phyloP scores from a whole-genome alignment of 768 basidiomycete species.

The Xerocomus brunneocitrinus region DNA sequence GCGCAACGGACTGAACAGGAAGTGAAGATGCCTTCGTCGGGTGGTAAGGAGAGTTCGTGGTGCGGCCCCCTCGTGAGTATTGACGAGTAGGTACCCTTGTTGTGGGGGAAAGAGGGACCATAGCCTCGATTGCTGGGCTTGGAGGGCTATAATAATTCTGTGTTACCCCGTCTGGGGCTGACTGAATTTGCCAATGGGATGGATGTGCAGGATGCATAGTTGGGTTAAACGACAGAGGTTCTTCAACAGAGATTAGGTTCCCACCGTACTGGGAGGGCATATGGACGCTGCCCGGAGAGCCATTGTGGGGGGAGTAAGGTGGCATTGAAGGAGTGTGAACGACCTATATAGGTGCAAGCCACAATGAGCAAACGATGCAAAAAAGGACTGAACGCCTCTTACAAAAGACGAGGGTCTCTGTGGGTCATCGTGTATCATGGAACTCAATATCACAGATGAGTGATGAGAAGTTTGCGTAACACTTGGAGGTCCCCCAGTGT shows the following conservation, averaged over 20 bases:
- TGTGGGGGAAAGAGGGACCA: no score
- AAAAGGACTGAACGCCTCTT: not conserved
- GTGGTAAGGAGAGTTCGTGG: not conserved
- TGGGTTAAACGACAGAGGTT: not conserved
- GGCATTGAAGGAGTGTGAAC: not conserved
- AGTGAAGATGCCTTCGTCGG: not conserved
- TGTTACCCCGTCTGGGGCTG: not conserved
- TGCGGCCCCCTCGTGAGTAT: not conserved
- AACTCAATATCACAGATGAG: rapidly evolving
- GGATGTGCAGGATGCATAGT: not conserved
- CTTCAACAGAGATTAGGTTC: not conserved
- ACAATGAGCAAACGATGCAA: not conserved
- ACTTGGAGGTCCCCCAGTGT: not conserved
- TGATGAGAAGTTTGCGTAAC: not conserved
- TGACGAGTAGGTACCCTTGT: no score
- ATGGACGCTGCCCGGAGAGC: not conserved
- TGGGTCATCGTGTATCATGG: no score
- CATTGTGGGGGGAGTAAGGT: no score
- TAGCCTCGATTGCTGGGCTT: not conserved
- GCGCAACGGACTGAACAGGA: not conserved
- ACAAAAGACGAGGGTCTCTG: not conserved
- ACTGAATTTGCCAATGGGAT: not conserved
- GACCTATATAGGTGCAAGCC: not conserved
- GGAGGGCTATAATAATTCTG: not conserved
- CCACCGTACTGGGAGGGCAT: not conserved